Evolutionary conservation across 768 basidiomycete species (phyloP).

Genomic region (Tricholoma bakamatsutake): DNA sequence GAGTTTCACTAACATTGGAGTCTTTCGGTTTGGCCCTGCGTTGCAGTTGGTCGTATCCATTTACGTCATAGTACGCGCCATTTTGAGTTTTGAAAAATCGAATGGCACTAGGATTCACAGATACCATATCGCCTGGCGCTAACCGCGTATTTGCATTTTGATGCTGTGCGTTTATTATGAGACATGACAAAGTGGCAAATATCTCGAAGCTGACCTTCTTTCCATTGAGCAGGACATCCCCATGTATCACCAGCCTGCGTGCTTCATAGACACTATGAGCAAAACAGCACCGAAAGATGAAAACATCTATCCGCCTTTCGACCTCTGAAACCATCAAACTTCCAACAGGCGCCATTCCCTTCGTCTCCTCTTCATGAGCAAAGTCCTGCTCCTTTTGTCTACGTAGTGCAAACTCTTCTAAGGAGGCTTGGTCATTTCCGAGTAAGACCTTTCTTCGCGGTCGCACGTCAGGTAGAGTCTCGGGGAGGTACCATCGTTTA

Average conservation of each 20-base stretch:
- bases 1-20: neutral
- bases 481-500: constrained; percentile 92
- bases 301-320: constrained; percentile 90
- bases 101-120: constrained; percentile 79
- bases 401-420: constrained; percentile 58
- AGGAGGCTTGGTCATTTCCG: constrained; percentile 37
- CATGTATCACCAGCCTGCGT: constrained; percentile 77
- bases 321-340: constrained; percentile 94
- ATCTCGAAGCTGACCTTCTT: constrained; percentile 54
- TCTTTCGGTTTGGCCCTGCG: neutral
- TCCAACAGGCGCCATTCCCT: constrained; percentile 82
- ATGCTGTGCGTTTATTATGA: constrained; percentile 44
- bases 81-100: constrained; percentile 52
- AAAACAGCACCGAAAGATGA: constrained; percentile 87
- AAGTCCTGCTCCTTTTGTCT: constrained; percentile 43
- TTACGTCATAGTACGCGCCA: constrained; percentile 30
- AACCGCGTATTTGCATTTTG: constrained; percentile 80
- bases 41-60: constrained; percentile 14
- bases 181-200: neutral
- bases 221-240: constrained; percentile 85
- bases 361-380: constrained; percentile 46
- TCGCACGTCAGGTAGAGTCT: constrained; percentile 79
- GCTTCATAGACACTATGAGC: constrained; percentile 89
- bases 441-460: constrained; percentile 40
- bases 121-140: constrained; percentile 91